Base-by-base conservation (phyloP, 176 grass and related monocot species). In the Aegilops speltoides region DNA sequence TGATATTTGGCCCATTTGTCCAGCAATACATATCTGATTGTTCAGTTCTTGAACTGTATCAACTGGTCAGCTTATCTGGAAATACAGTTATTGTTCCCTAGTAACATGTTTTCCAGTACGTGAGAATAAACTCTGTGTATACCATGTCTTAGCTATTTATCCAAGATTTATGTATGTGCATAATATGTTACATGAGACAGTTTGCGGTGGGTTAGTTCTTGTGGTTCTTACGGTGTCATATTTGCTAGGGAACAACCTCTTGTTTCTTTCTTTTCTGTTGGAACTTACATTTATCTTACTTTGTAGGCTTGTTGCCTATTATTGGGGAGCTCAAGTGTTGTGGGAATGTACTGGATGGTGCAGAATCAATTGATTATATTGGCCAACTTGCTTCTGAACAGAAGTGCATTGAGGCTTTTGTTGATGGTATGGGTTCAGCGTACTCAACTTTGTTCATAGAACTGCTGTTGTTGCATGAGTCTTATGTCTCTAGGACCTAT, bases 241-340 rank as follows among this genome's bases (percentile, higher is more conserved):
- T 76, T 76, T 76, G 33, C 29, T 63, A 33, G 59, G 59, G 71
- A 76, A n/a, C 52, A 31, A 29, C 59, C 22, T 64, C 62, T 29
- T 81, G 15, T 82, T 70, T 9, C 29, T 65, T 76, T 73, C 37
- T 25, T 54, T 77, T 37, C 25, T 76, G 40, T 52, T n/a, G 28
- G 13, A 24, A 68, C n/a, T 78, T 68, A 19, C 69, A 67, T 78
- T 75, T 86, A 73, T 73, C 77, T 40, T 76, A 76, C 40, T 48
- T 86, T 79, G 79, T 82, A 95, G 89, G 91, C 79, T 87, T 98
- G 86, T 84, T 98, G 52, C 96, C 96, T 79, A 78, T 94, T 52
- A 92, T 98, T 80, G 84, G 92, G 38, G 81, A 92, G 62, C 60
- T 98, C 24, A 92, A 52, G 73, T 94, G 54, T 45, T 88, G 81